Base-by-base conservation (phyloP, 163 green algal species). In the Chlorella variabilis region DNA sequence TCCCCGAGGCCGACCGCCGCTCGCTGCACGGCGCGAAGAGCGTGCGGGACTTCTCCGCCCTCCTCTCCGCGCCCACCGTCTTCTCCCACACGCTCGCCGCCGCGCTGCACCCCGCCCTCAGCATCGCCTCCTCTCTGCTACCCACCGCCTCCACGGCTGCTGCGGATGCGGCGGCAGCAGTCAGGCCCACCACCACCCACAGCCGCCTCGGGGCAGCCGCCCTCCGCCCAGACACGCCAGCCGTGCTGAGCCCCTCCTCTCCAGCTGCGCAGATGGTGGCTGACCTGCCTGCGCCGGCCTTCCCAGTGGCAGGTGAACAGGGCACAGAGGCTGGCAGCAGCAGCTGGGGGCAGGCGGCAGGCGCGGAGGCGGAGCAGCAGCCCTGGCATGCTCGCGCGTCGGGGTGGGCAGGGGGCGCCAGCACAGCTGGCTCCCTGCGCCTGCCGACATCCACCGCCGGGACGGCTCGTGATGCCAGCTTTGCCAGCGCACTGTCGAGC, bases 1-100 rank as follows among this genome's bases (percentile, higher is more conserved):
- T 48, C 31, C 49, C 42, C 38, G 34, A 58, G 18, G 48, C 48
- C 18, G 33, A 51, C 51, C 73, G 73, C 18, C 15, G 20, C 13
- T 80, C 73, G 36, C 73, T 80, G 73, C 73, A 80, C 73, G 73
- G 73, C 73, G 73, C 73, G 34, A 80, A 80, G 38, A 80, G 73
- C 73, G 31, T 49, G 21, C 73, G 73, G 25, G 73, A 70, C 73
- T 80, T 80, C 59, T 25, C 4, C n/a, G 4, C 73, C 36, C 56
- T 80, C 36, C 73, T 80, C 49, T 69, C 73, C 8, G 38, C 54
- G 13, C 27, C 38, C 54, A 70, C 13, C 36, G 6, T 18, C 25
- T 29, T 6, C 71, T 9, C 49, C 2, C 20, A 39, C 21, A 2
- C n/a, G 29, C 71, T 66, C 23, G 36, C 73, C 17, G 38, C 39